Conservation (phyloP, 176 grass and related monocot genomes). For the Oryza meridionalis region DNA sequence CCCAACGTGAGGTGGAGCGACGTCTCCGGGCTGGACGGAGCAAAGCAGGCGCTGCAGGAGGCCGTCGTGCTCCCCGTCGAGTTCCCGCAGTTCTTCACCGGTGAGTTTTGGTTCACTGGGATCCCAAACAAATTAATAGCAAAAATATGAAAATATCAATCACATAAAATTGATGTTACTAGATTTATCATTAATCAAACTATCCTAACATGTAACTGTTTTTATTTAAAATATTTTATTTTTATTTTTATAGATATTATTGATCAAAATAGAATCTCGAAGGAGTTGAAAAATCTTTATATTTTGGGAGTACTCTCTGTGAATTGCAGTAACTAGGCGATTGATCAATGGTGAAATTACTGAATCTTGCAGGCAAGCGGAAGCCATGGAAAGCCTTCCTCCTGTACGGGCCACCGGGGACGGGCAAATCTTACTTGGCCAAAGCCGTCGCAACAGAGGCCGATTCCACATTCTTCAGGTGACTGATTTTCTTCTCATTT, state of each 20-base stretch:
- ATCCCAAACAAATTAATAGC: not conserved
- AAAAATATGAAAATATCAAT: no score
- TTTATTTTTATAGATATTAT: no score
- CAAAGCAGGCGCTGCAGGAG: conserved; percentile 81
- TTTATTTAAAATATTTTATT: no score
- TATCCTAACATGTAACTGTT: no score
- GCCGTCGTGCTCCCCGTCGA: conserved; percentile 70
- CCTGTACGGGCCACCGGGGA: conserved; percentile 69
- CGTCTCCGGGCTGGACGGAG: conserved; percentile 65
- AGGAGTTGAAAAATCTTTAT: no score
- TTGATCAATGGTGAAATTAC: not conserved
- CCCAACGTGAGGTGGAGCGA: conserved; percentile 74
- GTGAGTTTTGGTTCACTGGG: conserved; percentile 12
- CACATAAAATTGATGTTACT: no score
- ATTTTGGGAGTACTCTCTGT: not conserved
- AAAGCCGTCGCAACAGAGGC: conserved; percentile 77
- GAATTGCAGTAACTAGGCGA: not conserved
- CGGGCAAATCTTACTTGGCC: conserved; percentile 74
- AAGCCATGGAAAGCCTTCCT: conserved; percentile 78
- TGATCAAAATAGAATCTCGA: no score
- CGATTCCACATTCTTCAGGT: conserved; percentile 82
- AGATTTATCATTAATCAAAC: no score
- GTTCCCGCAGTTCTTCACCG: conserved; percentile 82
- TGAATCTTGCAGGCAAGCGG: conserved; percentile 52
- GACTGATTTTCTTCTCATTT: not conserved